Conservation (phyloP, 768 basidiomycete genomes). For the Rhodosporidiobolus sp. region DNA sequence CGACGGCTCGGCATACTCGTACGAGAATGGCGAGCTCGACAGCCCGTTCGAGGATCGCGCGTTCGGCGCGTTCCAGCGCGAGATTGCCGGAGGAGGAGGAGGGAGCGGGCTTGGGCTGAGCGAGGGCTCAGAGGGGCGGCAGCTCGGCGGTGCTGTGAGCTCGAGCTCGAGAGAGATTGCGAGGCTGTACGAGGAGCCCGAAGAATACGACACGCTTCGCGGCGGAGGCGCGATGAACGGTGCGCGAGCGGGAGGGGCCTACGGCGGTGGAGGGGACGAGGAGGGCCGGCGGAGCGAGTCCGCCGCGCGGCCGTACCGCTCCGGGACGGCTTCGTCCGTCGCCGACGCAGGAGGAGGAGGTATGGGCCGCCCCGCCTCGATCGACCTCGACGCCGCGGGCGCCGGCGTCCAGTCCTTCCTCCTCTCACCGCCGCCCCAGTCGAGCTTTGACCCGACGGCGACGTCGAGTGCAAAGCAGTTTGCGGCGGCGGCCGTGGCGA, state of each 20-base stretch:
- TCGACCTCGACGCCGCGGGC: slow-evolving; percentile 11
- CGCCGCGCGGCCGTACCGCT: not conserved
- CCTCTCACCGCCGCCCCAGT: slow-evolving; percentile 27
- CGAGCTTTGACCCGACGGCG: not conserved
- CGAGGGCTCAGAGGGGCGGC: not conserved
- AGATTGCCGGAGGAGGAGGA: not conserved
- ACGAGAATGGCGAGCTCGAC: not conserved
- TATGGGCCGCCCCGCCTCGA: not conserved
- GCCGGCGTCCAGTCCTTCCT: slow-evolving; percentile 9
- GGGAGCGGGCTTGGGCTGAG: slow-evolving; percentile 7
- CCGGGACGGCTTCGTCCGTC: not conserved
- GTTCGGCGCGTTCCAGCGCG: slow-evolving; percentile 30
- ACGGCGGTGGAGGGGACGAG: not conserved
- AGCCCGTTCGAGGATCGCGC: slow-evolving; percentile 5
- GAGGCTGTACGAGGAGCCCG: slow-evolving; percentile 13
- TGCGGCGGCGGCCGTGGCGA: not conserved
- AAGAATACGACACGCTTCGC: slow-evolving; percentile 7
- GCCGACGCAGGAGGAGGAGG: not conserved
- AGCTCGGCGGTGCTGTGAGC: not conserved
- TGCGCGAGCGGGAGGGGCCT: no score
- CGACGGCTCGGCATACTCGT: no score
- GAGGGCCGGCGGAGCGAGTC: not conserved
- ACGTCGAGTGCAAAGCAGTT: slow-evolving; percentile 2
- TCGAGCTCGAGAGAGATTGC: not conserved
- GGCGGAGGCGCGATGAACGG: not conserved